phyloP scores from a whole-genome alignment of 2,329 filamentous ascomycete species.

The Penicillium sp. region DNA sequence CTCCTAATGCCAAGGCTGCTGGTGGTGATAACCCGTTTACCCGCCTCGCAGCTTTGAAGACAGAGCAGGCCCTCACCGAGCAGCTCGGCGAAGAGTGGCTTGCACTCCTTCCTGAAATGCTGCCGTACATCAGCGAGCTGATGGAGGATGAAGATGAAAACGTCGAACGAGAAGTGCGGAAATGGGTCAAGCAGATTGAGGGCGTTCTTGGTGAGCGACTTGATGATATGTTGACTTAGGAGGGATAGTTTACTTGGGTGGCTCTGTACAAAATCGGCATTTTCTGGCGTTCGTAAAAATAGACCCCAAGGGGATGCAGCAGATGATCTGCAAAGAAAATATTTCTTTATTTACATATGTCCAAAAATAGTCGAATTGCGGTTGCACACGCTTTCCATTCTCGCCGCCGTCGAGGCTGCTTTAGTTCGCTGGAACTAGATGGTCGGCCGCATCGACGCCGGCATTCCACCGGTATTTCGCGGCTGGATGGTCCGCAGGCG shows the following conservation, averaged over 20 bases:
- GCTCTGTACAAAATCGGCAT: slow-evolving; percentile 26
- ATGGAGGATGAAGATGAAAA: slow-evolving; percentile 95
- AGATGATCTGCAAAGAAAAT: slow-evolving; percentile 14
- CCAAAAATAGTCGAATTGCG: background rate
- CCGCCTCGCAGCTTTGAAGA: slow-evolving; percentile 76
- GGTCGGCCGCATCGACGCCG: slow-evolving; percentile 33
- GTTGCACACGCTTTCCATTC: background rate
- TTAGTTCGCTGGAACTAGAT: slow-evolving; percentile 30
- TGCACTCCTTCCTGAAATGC: slow-evolving; percentile 84
- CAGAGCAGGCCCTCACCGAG: slow-evolving; percentile 75
- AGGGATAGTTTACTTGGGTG: slow-evolving; percentile 7
- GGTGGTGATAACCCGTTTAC: slow-evolving; percentile 63
- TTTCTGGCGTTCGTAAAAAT: slow-evolving; percentile 21
- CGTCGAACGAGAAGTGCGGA: slow-evolving; percentile 83
- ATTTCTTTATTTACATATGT: slow-evolving; percentile 3
- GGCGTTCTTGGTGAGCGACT: slow-evolving; percentile 83
- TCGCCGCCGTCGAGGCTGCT: background rate
- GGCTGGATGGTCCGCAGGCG: slow-evolving; percentile 37
- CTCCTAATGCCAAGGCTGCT: slow-evolving; percentile 26
- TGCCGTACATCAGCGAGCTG: slow-evolving; percentile 91
- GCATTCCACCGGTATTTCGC: slow-evolving; percentile 40
- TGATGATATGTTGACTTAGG: slow-evolving; percentile 83
- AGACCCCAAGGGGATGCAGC: slow-evolving; percentile 8
- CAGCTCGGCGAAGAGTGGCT: slow-evolving; percentile 91
- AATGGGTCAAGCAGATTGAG: slow-evolving; percentile 90